Conservation (phyloP, 768 basidiomycete genomes). For the Boletus vermiculosoides region DNA sequence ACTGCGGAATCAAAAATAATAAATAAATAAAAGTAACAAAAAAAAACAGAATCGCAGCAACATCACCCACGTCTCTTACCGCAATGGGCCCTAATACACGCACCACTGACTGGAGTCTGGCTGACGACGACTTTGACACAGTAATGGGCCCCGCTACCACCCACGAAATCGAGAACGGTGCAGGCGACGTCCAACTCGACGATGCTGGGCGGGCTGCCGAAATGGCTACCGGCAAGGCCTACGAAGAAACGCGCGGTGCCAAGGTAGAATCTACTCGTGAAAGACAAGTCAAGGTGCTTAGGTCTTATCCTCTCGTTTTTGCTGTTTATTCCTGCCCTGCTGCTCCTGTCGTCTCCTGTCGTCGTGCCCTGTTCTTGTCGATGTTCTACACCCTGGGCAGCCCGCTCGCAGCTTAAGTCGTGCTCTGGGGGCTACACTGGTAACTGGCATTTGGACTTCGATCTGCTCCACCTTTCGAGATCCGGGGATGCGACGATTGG, state of each 20-base stretch:
- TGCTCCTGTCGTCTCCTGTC: constrained; percentile 17
- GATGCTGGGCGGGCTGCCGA: constrained; percentile 22
- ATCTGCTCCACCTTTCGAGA: constrained; percentile 29
- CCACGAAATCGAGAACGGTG: constrained; percentile 45
- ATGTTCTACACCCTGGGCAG: constrained; percentile 17
- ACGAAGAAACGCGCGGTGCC: constrained; percentile 47
- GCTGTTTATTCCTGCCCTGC: constrained; percentile 26
- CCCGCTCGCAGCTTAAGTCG: constrained; percentile 16
- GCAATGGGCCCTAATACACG: constrained; percentile 26
- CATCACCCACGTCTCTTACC: constrained; percentile 6
- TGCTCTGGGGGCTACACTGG: constrained; percentile 21
- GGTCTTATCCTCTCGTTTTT: constrained; percentile 50
- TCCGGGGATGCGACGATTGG: constrained; percentile 29
- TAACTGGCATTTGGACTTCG: constrained; percentile 23
- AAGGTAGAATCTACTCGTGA: constrained; percentile 54
- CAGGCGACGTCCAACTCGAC: constrained; percentile 40
- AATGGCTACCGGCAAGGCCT: constrained; percentile 12
- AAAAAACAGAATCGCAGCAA: background rate
- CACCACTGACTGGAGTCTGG: constrained; percentile 45
- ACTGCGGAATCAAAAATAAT: background rate
- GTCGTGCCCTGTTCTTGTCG: constrained; percentile 19
- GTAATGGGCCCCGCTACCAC: constrained; percentile 46
- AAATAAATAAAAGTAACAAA: constrained; percentile 1
- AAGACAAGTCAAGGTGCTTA: constrained; percentile 89
- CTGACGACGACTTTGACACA: constrained; percentile 46